Base-by-base conservation (phyloP, 495 filamentous ascomycete genomes). In the Aspergillus olivimuriae region DNA sequence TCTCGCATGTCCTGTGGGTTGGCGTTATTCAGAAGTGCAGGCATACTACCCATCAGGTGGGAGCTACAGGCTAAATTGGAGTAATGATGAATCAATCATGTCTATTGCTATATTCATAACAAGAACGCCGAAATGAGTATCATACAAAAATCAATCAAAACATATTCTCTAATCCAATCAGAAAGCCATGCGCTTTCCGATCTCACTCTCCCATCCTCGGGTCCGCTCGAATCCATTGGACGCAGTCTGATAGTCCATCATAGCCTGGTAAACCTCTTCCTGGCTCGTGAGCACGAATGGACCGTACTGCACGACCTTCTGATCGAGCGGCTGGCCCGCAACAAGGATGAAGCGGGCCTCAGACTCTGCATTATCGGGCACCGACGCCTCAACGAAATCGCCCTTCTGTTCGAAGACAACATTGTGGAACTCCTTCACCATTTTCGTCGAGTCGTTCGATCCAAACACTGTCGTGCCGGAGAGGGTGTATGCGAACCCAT, bases 291-390 rank as follows among this genome's bases (percentile, higher is more conserved):
- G 56, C 11, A 98, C 92, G 60, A 98, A 98, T 2, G 91, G 91
- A 0, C 91, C 91, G 60, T 98, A 95, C 75, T 98, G 91, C 19
- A 96, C 86, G 16, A 98, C 83, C 41, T 86, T 82, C 64, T 98
- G 91, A 57, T 96, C 83, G 11, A 96, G 73, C 12, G 89, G 86
- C 54, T 87, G 77, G 2, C 91, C 91, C 0, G 90, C 87, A 26
- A 95, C 73, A 30, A 97, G 69, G 4, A 97, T 75, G 56, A 95
- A 86, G 23, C 82, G 72, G 1, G 75, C 72, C 39, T 78, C 75
- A 46, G 76, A 69, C 48, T 81, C 79, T 3, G 84, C 87, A 46
- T 70, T 77, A 26, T 77, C 79, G 12, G 78, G 77, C 17, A 94
- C 87, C 17, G 75, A 74, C 2, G 79, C 82, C 40, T 80, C 66